Percentiles rank a stretch among this genome's conserved stretches.
phyloP scores from a whole-genome alignment of 2,329 filamentous ascomycete species.

The Huntiella savannae region DNA sequence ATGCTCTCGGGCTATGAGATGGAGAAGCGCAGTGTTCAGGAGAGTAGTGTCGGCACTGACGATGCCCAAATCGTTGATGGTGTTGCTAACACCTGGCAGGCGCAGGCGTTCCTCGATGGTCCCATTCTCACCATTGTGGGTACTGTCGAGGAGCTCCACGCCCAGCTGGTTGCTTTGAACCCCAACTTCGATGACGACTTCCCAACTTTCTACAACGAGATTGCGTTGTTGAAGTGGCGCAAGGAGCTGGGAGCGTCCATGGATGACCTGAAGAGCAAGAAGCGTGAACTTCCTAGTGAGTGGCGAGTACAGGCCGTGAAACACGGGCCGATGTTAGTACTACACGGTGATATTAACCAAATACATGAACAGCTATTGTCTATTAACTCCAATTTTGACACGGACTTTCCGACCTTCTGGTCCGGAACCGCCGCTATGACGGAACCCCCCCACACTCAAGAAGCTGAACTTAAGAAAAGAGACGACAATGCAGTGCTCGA shows the following conservation, averaged over 20 bases:
- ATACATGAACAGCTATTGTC: conserved; percentile 12
- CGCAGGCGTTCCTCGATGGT: conserved; percentile 12
- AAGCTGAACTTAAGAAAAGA: too few species aligned
- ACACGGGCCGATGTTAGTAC: neutral
- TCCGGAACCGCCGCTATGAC: neutral
- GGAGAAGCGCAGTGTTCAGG: neutral
- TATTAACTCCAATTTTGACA: conserved; percentile 13
- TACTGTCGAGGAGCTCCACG: conserved; percentile 13
- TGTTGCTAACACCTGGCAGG: conserved; percentile 9
- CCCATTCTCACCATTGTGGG: conserved; percentile 11
- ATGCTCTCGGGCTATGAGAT: neutral
- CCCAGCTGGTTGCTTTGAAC: conserved; percentile 11
- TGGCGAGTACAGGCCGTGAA: conserved; percentile 2
- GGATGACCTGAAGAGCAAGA: neutral
- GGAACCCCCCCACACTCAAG: neutral
- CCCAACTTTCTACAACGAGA: conserved; percentile 3
- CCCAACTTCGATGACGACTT: conserved; percentile 12
- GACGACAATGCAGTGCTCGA: neutral
- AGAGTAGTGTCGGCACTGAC: neutral
- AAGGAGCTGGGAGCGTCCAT: neutral
- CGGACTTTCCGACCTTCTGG: conserved; percentile 10
- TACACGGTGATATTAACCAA: conserved; percentile 13
- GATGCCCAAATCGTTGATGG: neutral
- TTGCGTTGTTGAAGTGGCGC: conserved; percentile 1
- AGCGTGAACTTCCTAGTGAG: conserved; percentile 3